Evolutionary conservation across 179 eudicot species (phyloP).

Genomic region (Beta macrorhiza): DNA sequence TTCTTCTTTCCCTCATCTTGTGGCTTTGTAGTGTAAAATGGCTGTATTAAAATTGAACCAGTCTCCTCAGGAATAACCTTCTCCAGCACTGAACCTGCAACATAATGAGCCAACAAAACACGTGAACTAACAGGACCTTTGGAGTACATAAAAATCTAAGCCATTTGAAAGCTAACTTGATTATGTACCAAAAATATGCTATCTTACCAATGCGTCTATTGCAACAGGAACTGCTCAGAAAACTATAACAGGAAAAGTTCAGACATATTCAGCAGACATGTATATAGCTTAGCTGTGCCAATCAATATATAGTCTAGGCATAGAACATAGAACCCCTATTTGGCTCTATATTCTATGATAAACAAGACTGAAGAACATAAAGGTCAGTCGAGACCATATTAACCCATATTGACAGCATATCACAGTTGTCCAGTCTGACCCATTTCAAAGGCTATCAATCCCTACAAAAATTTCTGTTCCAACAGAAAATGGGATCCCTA

Average conservation of each 20-base stretch:
- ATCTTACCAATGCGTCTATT: not conserved
- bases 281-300: not conserved
- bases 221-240: not conserved
- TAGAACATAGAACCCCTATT: too few relatives aligned
- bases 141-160: not conserved
- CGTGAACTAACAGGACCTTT: not conserved
- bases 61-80: constrained; percentile 69
- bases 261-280: not conserved
- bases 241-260: not conserved
- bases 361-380: not conserved
- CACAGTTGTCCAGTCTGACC: too few relatives aligned
- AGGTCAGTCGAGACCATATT: not conserved
- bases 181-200: not conserved
- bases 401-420: not conserved
- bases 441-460: too few relatives aligned
- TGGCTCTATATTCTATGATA: too few relatives aligned
- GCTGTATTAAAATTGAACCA: constrained; percentile 36
- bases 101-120: constrained; percentile 2
- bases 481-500: not conserved
- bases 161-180: not conserved
- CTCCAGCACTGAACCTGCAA: constrained; percentile 58
- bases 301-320: too few relatives aligned
- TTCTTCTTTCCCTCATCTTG: constrained; percentile 22
- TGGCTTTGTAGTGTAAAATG: constrained; percentile 3
- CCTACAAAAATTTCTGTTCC: not conserved